These are phyloP conservation scores for Aspergillus sp. DNA, from an alignment of 2,329 filamentous ascomycete genomes.

Conservation along the genomic window DNA sequence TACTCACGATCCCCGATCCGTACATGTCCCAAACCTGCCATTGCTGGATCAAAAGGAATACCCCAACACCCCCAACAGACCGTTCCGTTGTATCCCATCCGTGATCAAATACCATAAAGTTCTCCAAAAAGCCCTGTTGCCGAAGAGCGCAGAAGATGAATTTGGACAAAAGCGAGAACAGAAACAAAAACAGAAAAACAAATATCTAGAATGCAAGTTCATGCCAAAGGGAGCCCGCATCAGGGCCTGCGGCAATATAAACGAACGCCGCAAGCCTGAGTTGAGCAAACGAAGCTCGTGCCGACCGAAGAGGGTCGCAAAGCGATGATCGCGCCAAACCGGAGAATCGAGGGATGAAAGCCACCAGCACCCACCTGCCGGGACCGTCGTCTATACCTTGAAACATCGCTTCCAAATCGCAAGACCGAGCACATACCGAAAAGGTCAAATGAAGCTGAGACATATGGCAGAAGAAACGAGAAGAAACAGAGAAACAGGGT, in stretches of 20 bases:
- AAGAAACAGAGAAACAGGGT: slow-evolving; percentile 24
- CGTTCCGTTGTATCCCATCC: slow-evolving; percentile 45
- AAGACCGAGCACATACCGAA: slow-evolving; percentile 33
- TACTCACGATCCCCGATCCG: slow-evolving; percentile 38
- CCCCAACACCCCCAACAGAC: slow-evolving; percentile 47
- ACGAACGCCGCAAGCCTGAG: slow-evolving; percentile 11
- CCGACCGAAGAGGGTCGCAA: slow-evolving; percentile 19
- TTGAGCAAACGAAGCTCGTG: slow-evolving; percentile 20
- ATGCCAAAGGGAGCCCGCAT: slow-evolving; percentile 23
- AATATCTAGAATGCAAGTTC: slow-evolving; percentile 33
- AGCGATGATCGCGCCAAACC: slow-evolving; percentile 18
- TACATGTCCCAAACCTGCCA: slow-evolving; percentile 31
- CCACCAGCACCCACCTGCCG: slow-evolving; percentile 25
- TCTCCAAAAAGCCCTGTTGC: slow-evolving; percentile 44
- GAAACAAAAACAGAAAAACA: slow-evolving; percentile 24
- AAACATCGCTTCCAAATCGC: slow-evolving; percentile 31
- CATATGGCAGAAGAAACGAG: slow-evolving; percentile 24
- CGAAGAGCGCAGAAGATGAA: slow-evolving; percentile 39
- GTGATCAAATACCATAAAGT: slow-evolving; percentile 43
- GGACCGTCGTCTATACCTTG: slow-evolving; percentile 29
- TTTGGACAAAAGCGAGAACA: slow-evolving; percentile 19
- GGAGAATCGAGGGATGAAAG: slow-evolving; percentile 25
- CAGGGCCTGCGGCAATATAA: slow-evolving; percentile 20
- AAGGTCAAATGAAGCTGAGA: slow-evolving; percentile 30
- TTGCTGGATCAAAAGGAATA: slow-evolving; percentile 43